A percentile compares a stretch with the other conserved stretches of the same genome.
These are phyloP conservation scores for Fraxinus albicans DNA, from an alignment of 305 asterid genomes.

Conservation along the genomic window DNA sequence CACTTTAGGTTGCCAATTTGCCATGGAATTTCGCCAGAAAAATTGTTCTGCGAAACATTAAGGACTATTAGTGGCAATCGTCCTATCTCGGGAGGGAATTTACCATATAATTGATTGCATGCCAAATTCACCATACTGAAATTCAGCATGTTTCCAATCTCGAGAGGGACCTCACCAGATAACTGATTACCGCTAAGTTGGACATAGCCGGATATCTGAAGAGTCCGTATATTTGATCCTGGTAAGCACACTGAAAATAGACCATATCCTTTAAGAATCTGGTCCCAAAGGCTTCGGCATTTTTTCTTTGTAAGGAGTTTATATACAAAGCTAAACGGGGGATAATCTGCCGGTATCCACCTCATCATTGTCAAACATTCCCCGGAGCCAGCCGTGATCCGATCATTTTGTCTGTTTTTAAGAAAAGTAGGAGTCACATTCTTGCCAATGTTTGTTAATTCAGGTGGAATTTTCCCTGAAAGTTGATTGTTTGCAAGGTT, in stretches of 20 bases:
- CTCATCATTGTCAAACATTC: conserved; percentile 82
- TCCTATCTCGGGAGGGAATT: conserved; percentile 54
- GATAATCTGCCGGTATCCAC: conserved; percentile 96
- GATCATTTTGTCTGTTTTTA: conserved; percentile 41
- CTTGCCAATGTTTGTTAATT: conserved; percentile 60
- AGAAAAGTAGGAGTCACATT: conserved; percentile 56
- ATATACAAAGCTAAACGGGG: conserved; percentile 81
- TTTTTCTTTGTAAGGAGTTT: conserved; percentile 71
- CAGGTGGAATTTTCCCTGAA: conserved; percentile 56
- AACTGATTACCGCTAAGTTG: conserved; percentile 68
- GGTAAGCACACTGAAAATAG: conserved; percentile 71
- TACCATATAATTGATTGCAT: conserved; percentile 53
- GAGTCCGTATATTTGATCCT: conserved; percentile 50
- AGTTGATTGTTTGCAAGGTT: conserved; percentile 72
- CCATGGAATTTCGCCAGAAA: conserved; percentile 71
- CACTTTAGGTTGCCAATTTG: conserved; percentile 75
- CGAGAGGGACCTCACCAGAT: conserved; percentile 65
- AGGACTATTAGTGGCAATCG: conserved; percentile 63
- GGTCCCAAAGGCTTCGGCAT: conserved; percentile 69
- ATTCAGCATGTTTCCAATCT: conserved; percentile 68
- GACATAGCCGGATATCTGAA: conserved; percentile 66
- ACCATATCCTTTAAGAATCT: conserved; percentile 73
- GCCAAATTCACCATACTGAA: conserved; percentile 89
- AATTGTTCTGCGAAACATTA: conserved; percentile 52
- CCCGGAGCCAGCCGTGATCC: conserved; percentile 68